Evolutionary conservation across 2,329 filamentous ascomycete species (phyloP).

Genomic region (Botrytis porri): DNA sequence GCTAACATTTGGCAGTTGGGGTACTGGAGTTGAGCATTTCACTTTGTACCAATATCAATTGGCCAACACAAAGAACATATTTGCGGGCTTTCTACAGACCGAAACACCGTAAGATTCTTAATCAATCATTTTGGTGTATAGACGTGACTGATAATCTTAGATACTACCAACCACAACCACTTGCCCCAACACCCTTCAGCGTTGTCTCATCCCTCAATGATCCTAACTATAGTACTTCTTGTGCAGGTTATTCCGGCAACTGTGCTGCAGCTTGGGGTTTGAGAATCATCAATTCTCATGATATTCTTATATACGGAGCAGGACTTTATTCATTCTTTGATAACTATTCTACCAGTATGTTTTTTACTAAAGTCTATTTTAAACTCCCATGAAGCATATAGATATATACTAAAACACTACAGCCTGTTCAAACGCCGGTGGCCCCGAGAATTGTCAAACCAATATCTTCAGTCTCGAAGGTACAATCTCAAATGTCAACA

Average conservation of each 20-base stretch:
- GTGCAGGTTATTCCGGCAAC: conserved; percentile 39
- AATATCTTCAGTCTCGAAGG: conserved; percentile 30
- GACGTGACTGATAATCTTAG: conserved; percentile 15
- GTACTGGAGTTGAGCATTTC: conserved; percentile 48
- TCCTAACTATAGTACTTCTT: conserved; percentile 48
- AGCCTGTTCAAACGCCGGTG: conserved; percentile 23
- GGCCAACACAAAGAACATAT: conserved; percentile 37
- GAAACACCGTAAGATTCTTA: conserved; percentile 24
- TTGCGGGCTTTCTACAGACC: conserved; percentile 31
- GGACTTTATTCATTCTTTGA: conserved; percentile 60
- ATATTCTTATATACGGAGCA: conserved; percentile 50
- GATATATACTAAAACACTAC: conserved; percentile 2
- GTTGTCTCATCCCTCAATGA: conserved; percentile 43
- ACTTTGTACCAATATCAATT: conserved; percentile 54
- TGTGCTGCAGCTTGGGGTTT: conserved; percentile 64
- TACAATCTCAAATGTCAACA: conserved; percentile 23
- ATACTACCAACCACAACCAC: conserved; percentile 67
- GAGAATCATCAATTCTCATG: conserved; percentile 51
- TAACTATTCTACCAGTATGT: conserved; percentile 46
- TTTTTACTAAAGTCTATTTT: background rate
- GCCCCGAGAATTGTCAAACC: conserved; percentile 27
- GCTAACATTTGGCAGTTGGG: conserved; percentile 29
- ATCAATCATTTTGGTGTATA: too few relatives aligned
- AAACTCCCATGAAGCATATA: background rate
- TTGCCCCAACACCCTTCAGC: conserved; percentile 60